These are phyloP conservation scores for Eragrostis nindensis DNA, from an alignment of 176 grass and related monocot species.

Conservation along the genomic window DNA sequence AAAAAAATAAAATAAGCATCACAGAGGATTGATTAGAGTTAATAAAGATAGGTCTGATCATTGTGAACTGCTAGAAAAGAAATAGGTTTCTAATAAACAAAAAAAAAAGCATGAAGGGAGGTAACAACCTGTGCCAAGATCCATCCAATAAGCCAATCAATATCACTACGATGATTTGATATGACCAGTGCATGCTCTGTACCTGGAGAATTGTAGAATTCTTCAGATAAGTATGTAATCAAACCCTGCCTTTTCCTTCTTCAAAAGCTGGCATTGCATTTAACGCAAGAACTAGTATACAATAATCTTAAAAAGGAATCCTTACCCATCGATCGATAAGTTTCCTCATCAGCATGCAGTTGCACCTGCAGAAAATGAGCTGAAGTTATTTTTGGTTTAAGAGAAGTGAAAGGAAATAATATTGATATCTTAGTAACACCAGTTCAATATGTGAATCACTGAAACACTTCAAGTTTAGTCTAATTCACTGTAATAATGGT, in stretches of 20 bases:
- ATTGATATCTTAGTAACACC: not conserved
- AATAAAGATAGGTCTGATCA: not conserved
- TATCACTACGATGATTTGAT: constrained; percentile 85
- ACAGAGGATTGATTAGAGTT: not conserved
- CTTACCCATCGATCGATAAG: constrained; percentile 68
- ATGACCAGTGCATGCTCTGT: constrained; percentile 82
- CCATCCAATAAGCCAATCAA: constrained; percentile 97
- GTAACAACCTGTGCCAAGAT: constrained; percentile 78
- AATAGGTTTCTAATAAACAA: constrained; percentile 7
- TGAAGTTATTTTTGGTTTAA: not conserved
- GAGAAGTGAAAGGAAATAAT: not conserved
- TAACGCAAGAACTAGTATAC: constrained; percentile 20
- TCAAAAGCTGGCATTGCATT: not conserved
- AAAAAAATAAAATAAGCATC: not conserved
- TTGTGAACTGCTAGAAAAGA: not conserved
- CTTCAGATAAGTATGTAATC: constrained; percentile 30
- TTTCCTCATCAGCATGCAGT: constrained; percentile 67
- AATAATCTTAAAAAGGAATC: not conserved
- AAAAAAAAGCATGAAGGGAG: constrained; percentile 3
- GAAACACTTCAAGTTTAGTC: not conserved
- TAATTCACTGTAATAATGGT: not conserved
- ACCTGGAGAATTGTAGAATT: constrained; percentile 61
- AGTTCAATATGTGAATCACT: not conserved
- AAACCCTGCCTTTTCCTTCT: not conserved
- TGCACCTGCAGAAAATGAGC: constrained; percentile 52